Conservation (phyloP, 768 basidiomycete genomes). For the Boletus sensibilis region DNA sequence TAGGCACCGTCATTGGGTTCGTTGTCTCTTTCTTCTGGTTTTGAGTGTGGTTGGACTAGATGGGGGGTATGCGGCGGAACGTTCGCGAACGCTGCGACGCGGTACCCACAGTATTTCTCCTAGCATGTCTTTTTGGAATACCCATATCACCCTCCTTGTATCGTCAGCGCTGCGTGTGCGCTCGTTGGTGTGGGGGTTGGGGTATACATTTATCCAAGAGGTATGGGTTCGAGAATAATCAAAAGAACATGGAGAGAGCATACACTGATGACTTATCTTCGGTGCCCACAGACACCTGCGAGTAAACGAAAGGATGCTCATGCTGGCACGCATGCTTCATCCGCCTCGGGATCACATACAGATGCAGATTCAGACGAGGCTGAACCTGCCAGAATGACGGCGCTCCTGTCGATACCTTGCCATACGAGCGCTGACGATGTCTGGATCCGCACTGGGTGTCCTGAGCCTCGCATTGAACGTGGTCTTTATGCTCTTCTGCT, state of each 20-base stretch:
- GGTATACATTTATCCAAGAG: slow-evolving; percentile 22
- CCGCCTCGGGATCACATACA: background rate
- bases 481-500: slow-evolving; percentile 65
- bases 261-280: background rate
- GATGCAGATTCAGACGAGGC: background rate
- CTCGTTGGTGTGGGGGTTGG: slow-evolving; percentile 8
- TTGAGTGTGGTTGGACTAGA: background rate
- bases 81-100: slow-evolving; percentile 16
- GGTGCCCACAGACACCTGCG: slow-evolving; percentile 12
- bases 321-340: background rate
- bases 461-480: slow-evolving; percentile 58
- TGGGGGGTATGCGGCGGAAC: slow-evolving; percentile 14
- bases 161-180: slow-evolving; percentile 9
- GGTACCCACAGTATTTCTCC: slow-evolving; percentile 12
- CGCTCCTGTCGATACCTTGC: slow-evolving; percentile 49
- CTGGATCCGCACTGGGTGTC: slow-evolving; percentile 51
- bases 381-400: slow-evolving; percentile 28
- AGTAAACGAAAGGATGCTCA: slow-evolving; percentile 6
- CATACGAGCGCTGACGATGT: slow-evolving; percentile 50
- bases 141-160: slow-evolving; percentile 19
- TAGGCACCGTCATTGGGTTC: slow-evolving; percentile 56
- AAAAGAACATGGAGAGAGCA: too few species aligned
- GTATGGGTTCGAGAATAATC: background rate
- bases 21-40: background rate
- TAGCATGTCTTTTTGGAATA: slow-evolving; percentile 12